Conservation (phyloP, 345 rosid species). For the Dovyalis caffra region DNA sequence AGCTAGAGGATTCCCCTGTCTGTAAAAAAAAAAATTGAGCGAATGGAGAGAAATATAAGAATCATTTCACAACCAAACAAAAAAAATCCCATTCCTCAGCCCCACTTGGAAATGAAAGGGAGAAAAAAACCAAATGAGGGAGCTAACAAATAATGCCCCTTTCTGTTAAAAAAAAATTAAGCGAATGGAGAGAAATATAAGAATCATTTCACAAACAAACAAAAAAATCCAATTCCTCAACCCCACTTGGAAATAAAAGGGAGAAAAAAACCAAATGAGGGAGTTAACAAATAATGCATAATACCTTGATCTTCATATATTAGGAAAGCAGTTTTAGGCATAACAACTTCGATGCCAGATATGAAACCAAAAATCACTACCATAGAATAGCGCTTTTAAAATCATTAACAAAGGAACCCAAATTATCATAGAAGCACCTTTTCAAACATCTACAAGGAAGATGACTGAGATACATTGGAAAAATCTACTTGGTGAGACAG, state of each 20-base stretch:
- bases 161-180: not conserved
- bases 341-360: not conserved
- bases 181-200: not conserved
- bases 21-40: not conserved
- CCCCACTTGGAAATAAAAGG: not conserved
- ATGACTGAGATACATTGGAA: no score
- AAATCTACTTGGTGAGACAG: no score
- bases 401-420: no score
- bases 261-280: not conserved
- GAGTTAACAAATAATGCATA: not conserved
- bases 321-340: not conserved
- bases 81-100: not conserved
- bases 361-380: not conserved
- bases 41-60: not conserved
- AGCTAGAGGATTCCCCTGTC: not conserved
- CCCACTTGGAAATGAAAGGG: not conserved
- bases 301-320: not conserved
- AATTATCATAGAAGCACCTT: no score
- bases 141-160: not conserved
- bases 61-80: not conserved
- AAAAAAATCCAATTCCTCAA: not conserved
- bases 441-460: no score
- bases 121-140: not conserved
- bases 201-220: not conserved
- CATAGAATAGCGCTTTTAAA: no score